Base-by-base conservation (phyloP, 345 rosid species). In the Schrenkiella parvula region DNA sequence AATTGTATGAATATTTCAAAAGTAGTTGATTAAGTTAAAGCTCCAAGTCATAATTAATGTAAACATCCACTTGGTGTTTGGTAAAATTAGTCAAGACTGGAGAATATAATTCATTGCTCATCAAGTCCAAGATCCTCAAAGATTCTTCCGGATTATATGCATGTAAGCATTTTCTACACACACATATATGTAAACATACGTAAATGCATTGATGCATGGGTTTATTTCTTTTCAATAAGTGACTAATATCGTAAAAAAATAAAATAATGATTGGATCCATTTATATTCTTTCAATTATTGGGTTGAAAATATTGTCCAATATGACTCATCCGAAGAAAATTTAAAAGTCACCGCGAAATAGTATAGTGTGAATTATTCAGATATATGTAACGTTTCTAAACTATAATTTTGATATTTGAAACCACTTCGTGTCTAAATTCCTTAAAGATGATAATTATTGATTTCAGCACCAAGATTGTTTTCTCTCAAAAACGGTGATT, bases 91-190 rank as follows among this genome's bases (percentile, higher is more conserved):
- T 68, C 57, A 75, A 68, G 70, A 68, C 69, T 8, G 64, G 57
- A 68, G 79, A 61, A 68, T 75, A 75, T 75, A 68, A 68, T 68
- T 75, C 44, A 75, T 61, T 68, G 74, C 69, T 75, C 74, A 53
- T 35, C 39, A 68, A 75, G 61, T 75, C 69, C 74, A 53, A 75
- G 48, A 68, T 69, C 57, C 55, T 75, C 44, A 48, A 61, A 60
- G 79, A 61, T 61, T 75, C 58, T 41, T 51, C 70, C 74, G 69
- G 69, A 1, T 60, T 60, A 42, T 68, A 32, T 39, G 73, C 70
- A 69, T 47, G 72, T 73, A 46, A 65, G 28, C 53, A 66, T 47
- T 56, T 44, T 32, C 25, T 62, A 52, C 58, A 10, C 29, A 25
- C 38, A 22, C 19, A 47, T 21, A 59, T n/a, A 59, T 7, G 17